phyloP scores from a whole-genome alignment of 805 yeast species.

The Vanderwaltozyma yarrowii region DNA sequence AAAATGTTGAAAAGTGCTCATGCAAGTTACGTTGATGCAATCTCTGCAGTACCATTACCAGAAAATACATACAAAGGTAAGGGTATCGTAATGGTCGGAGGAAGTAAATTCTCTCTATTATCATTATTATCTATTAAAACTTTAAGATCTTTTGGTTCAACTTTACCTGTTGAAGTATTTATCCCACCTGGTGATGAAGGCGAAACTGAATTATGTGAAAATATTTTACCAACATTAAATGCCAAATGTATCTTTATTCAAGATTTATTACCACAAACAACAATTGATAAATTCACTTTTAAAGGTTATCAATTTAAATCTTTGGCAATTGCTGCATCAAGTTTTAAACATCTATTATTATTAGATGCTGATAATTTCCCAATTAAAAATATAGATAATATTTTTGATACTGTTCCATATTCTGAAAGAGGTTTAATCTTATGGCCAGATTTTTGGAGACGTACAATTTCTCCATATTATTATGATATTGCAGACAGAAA shows the following conservation, averaged over 20 bases:
- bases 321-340: slow-evolving; percentile 60
- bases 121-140: slow-evolving; percentile 55
- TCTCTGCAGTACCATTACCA: slow-evolving; percentile 12
- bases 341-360: slow-evolving; percentile 62
- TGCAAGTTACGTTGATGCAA: slow-evolving; percentile 10
- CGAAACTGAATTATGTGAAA: slow-evolving; percentile 52
- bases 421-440: slow-evolving; percentile 40
- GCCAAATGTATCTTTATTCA: slow-evolving; percentile 53
- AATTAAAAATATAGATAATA: slow-evolving; percentile 47
- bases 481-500: slow-evolving; percentile 59
- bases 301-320: slow-evolving; percentile 62
- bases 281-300: slow-evolving; percentile 34
- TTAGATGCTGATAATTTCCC: slow-evolving; percentile 76
- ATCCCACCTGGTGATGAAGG: slow-evolving; percentile 57
- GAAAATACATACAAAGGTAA: slow-evolving; percentile 30
- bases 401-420: slow-evolving; percentile 55
- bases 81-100: slow-evolving; percentile 57
- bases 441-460: slow-evolving; percentile 89
- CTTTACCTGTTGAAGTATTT: slow-evolving; percentile 67
- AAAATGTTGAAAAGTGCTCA: slow-evolving; percentile 14
- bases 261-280: slow-evolving; percentile 41
- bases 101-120: slow-evolving; percentile 68
- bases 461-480: slow-evolving; percentile 68
- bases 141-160: slow-evolving; percentile 45
- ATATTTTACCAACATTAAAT: slow-evolving; percentile 45